Conservation (phyloP, 2,329 filamentous ascomycete species). For the Beauveria pseudobassiana region DNA sequence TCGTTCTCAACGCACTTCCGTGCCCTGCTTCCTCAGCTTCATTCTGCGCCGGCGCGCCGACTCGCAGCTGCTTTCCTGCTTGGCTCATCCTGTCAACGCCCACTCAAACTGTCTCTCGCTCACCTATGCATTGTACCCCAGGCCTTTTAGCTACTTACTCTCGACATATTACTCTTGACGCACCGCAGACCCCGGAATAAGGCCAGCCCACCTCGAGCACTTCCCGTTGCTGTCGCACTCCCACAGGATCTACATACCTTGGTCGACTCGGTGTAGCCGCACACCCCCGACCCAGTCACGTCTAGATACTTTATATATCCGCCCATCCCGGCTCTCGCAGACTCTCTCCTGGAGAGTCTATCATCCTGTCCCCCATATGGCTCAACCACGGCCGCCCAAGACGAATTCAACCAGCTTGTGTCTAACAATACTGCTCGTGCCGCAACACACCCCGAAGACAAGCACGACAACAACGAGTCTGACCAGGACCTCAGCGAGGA, state of each 20-base stretch:
- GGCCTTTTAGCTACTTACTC: neutral
- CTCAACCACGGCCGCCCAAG: conserved; percentile 50
- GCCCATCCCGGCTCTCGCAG: conserved; percentile 8
- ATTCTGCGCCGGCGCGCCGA: conserved; percentile 10
- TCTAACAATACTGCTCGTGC: conserved; percentile 44
- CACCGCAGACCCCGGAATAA: neutral
- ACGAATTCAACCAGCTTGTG: conserved; percentile 59
- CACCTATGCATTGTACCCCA: neutral
- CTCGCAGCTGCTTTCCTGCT: neutral
- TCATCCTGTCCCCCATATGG: conserved; percentile 28
- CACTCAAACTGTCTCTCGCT: neutral
- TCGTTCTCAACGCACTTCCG: conserved; percentile 10
- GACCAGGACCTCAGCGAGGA: conserved; percentile 51
- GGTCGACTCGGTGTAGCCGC: neutral
- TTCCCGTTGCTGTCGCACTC: neutral
- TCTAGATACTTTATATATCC: conserved; percentile 5
- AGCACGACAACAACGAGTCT: conserved; percentile 39
- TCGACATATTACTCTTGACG: neutral
- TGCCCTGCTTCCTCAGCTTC: conserved; percentile 13
- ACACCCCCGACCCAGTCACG: neutral
- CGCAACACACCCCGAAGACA: conserved; percentile 50
- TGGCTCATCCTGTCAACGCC: neutral
- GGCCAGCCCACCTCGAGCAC: neutral
- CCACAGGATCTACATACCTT: conserved; percentile 3
- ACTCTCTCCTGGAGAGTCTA: conserved; percentile 5